Evolutionary conservation across 345 rosid genomes (phyloP).

Genomic region (Gossypium rotundifolium): DNA sequence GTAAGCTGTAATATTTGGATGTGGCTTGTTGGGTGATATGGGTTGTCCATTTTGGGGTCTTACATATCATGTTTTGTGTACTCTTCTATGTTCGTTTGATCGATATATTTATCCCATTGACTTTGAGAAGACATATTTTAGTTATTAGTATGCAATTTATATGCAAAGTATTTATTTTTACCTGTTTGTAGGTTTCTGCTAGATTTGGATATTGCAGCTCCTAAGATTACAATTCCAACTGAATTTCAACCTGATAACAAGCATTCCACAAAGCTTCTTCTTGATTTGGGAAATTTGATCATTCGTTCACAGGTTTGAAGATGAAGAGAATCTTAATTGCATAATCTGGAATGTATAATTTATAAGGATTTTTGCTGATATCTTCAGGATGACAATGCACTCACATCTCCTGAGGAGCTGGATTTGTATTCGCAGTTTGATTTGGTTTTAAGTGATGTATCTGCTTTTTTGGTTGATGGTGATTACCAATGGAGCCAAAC

Average conservation of each 20-base stretch:
- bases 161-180: conserved; percentile 4
- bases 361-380: conserved; percentile 13
- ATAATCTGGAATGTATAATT: conserved; percentile 4
- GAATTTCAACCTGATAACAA: conserved; percentile 68
- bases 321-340: neutral
- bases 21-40: neutral
- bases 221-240: conserved; percentile 94
- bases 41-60: neutral
- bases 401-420: conserved; percentile 44
- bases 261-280: conserved; percentile 78
- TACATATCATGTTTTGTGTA: neutral
- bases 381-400: conserved; percentile 61
- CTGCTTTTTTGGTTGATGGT: conserved; percentile 91
- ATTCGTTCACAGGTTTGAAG: conserved; percentile 72
- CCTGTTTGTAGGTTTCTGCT: conserved; percentile 63
- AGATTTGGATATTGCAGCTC: conserved; percentile 97
- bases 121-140: neutral
- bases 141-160: neutral
- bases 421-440: conserved; percentile 84
- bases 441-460: conserved; percentile 84
- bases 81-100: neutral
- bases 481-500: conserved; percentile 69
- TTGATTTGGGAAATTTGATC: conserved; percentile 89
- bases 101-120: neutral
- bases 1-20: neutral